These are phyloP conservation scores for Ogataea allantospora DNA, from an alignment of 805 yeast genomes.

Conservation along the genomic window DNA sequence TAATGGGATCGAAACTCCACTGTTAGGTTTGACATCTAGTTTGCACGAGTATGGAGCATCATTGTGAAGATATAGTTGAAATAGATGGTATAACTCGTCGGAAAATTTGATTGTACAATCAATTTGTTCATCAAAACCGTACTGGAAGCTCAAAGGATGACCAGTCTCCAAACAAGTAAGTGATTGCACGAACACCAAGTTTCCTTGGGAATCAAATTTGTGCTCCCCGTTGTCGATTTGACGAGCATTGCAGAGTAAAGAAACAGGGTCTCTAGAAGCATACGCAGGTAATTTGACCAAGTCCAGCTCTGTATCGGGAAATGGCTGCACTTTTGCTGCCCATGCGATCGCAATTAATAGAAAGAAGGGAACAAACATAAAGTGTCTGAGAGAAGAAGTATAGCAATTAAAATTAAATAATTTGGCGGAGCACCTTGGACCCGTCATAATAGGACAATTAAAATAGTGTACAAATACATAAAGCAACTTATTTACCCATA, in stretches of 20 bases:
- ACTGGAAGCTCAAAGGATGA: constrained; percentile 53
- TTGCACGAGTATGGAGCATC: constrained; percentile 75
- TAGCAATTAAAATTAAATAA: too few species aligned
- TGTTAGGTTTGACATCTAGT: constrained; percentile 47
- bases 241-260: constrained; percentile 61
- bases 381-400: neutral
- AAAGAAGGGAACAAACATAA: constrained; percentile 2
- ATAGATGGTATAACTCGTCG: constrained; percentile 67
- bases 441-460: constrained; percentile 2
- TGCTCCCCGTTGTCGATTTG: constrained; percentile 78
- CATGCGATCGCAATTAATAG: neutral
- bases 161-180: constrained; percentile 67
- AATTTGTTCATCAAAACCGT: constrained; percentile 48
- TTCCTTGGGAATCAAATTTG: constrained; percentile 58
- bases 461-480: constrained; percentile 9
- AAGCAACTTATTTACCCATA: constrained; percentile 2
- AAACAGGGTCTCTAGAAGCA: constrained; percentile 40
- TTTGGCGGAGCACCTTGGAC: neutral
- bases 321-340: constrained; percentile 25
- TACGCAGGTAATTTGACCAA: constrained; percentile 18
- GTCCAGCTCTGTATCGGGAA: constrained; percentile 26
- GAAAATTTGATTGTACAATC: constrained; percentile 61
- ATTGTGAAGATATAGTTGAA: constrained; percentile 74
- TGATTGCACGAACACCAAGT: constrained; percentile 56
- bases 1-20: constrained; percentile 53